Conservation (phyloP, 2,329 filamentous ascomycete species). For the Penicillium sp. region DNA sequence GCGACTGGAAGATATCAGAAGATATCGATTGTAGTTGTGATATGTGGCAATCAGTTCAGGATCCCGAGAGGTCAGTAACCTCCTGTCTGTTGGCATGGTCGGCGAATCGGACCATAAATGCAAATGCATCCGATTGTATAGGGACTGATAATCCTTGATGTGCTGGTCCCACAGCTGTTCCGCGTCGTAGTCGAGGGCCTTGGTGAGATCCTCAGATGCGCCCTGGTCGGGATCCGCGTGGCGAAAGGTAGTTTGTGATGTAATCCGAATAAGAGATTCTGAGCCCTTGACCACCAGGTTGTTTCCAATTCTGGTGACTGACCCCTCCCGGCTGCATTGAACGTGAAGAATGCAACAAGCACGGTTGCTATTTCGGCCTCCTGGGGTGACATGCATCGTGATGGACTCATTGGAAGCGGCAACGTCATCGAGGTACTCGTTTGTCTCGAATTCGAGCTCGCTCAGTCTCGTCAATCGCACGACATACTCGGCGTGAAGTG, state of each 20-base stretch:
- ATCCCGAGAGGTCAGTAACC: conserved; percentile 40
- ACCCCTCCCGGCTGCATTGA: conserved; percentile 30
- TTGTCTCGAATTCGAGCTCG: conserved; percentile 48
- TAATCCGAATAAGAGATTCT: conserved; percentile 41
- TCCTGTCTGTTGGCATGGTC: conserved; percentile 35
- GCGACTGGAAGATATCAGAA: conserved; percentile 59
- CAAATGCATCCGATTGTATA: conserved; percentile 37
- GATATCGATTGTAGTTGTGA: conserved; percentile 57
- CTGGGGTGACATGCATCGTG: conserved; percentile 43
- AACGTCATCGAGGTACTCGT: conserved; percentile 48
- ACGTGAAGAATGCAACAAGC: conserved; percentile 36
- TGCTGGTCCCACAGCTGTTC: conserved; percentile 32
- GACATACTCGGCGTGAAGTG: conserved; percentile 30
- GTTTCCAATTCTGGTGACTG: conserved; percentile 36
- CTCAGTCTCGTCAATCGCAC: conserved; percentile 40
- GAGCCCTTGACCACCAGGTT: conserved; percentile 42
- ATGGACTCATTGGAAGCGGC: conserved; percentile 33
- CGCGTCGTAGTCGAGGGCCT: conserved; percentile 26
- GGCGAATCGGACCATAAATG: conserved; percentile 26
- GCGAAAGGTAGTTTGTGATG: conserved; percentile 46
- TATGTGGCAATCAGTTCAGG: conserved; percentile 57
- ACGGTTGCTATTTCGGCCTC: conserved; percentile 38
- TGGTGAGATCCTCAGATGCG: conserved; percentile 31
- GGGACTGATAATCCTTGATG: conserved; percentile 36
- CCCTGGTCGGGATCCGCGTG: conserved; percentile 24